A percentile compares a stretch with the other conserved stretches of the same genome.
phyloP scores from a whole-genome alignment of 2,329 filamentous ascomycete genomes.

The Penicillium freii region DNA sequence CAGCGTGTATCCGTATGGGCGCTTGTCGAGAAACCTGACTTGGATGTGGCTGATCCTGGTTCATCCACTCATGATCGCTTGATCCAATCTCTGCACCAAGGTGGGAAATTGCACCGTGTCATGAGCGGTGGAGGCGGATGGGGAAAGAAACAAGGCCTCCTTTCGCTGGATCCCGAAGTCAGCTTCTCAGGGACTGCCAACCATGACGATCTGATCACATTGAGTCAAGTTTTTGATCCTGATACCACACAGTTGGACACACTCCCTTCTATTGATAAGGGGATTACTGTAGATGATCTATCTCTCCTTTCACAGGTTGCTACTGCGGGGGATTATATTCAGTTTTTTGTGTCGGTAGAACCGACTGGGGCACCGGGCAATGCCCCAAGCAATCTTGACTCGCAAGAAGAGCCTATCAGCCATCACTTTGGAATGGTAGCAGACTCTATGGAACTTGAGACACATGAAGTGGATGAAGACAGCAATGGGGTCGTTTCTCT shows the following conservation, averaged over 20 bases:
- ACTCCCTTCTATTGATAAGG: slow-evolving; percentile 23
- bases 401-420: slow-evolving; percentile 15
- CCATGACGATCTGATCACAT: slow-evolving; percentile 13
- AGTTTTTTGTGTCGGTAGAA: slow-evolving; percentile 42
- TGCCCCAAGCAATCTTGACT: background rate
- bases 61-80: slow-evolving; percentile 24
- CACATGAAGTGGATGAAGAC: background rate
- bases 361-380: slow-evolving; percentile 6
- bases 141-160: slow-evolving; percentile 47
- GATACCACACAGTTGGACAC: slow-evolving; percentile 10
- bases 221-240: slow-evolving; percentile 29
- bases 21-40: slow-evolving; percentile 34
- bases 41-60: slow-evolving; percentile 8
- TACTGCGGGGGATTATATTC: slow-evolving; percentile 39
- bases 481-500: slow-evolving; percentile 23
- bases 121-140: slow-evolving; percentile 46
- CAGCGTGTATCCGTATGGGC: slow-evolving; percentile 44
- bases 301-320: slow-evolving; percentile 42
- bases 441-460: slow-evolving; percentile 22
- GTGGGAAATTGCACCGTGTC: slow-evolving; percentile 43
- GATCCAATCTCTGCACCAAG: slow-evolving; percentile 28
- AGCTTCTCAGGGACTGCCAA: slow-evolving; percentile 26
- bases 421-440: slow-evolving; percentile 36
- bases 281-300: slow-evolving; percentile 30
- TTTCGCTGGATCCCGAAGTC: slow-evolving; percentile 44